Conservation (phyloP, 2,329 filamentous ascomycete species). For the Zopfia rhizophila region DNA sequence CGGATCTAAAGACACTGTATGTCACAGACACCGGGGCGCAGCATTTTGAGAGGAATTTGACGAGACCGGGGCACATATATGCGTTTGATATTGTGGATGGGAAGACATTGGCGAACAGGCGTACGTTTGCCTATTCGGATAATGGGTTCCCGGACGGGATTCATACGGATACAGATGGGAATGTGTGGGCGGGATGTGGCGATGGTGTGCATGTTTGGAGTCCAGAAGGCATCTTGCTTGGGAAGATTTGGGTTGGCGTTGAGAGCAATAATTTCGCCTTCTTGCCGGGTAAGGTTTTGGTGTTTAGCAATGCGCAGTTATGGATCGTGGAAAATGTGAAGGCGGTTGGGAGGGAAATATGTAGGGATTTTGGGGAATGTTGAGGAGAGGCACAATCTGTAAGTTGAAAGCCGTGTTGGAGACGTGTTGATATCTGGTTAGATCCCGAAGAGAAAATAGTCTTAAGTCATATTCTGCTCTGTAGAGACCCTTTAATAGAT, state of each 20-base stretch:
- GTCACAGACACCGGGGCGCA: slow-evolving; percentile 61
- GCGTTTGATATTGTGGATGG: slow-evolving; percentile 53
- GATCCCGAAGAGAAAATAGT: too few relatives aligned
- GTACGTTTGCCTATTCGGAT: slow-evolving; percentile 66
- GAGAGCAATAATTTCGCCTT: slow-evolving; percentile 50
- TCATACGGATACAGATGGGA: slow-evolving; percentile 64
- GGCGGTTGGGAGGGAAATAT: slow-evolving; percentile 48
- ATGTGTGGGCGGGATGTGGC: slow-evolving; percentile 66
- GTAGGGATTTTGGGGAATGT: slow-evolving; percentile 48
- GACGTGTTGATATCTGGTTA: too few relatives aligned
- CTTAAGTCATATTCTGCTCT: too few relatives aligned
- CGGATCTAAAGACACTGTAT: slow-evolving; percentile 57
- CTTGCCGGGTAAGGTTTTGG: slow-evolving; percentile 43
- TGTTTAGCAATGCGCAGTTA: slow-evolving; percentile 48
- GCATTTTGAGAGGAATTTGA: slow-evolving; percentile 43
- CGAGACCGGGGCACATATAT: slow-evolving; percentile 55
- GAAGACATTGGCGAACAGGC: slow-evolving; percentile 47
- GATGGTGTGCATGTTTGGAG: slow-evolving; percentile 67
- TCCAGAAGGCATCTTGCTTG: slow-evolving; percentile 60
- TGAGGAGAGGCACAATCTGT: too few relatives aligned
- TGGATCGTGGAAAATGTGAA: slow-evolving; percentile 49
- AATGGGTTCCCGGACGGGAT: slow-evolving; percentile 69
- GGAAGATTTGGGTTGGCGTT: slow-evolving; percentile 66
- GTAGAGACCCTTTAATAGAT: too few relatives aligned
- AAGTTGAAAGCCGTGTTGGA: too few relatives aligned